Percentiles rank a stretch among this genome's conserved stretches.
These are phyloP conservation scores for Eragrostis nindensis DNA, from an alignment of 176 grass and related monocot genomes.

Conservation along the genomic window DNA sequence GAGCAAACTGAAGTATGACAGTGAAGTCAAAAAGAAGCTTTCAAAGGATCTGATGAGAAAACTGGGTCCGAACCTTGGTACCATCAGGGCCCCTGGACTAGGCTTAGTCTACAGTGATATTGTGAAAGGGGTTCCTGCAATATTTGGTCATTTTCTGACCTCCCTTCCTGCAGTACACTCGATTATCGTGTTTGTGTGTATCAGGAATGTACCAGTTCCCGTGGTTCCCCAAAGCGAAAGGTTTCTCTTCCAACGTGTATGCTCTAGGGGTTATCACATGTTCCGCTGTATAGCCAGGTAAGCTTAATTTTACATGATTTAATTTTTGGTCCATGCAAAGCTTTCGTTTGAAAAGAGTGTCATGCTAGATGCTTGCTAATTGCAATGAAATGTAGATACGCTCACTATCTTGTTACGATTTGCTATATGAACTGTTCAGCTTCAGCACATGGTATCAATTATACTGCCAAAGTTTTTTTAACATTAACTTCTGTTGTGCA, in stretches of 20 bases:
- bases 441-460: neutral
- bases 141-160: slow-evolving; percentile 94
- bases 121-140: slow-evolving; percentile 92
- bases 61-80: slow-evolving; percentile 89
- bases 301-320: neutral
- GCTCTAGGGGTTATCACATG: slow-evolving; percentile 85
- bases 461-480: neutral
- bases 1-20: slow-evolving; percentile 91
- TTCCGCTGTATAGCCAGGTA: slow-evolving; percentile 98
- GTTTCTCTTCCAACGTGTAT: slow-evolving; percentile 94
- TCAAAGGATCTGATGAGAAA: slow-evolving; percentile 87
- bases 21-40: slow-evolving; percentile 87
- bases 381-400: slow-evolving; percentile 14
- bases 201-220: slow-evolving; percentile 92
- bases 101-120: slow-evolving; percentile 85
- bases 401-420: slow-evolving; percentile 22
- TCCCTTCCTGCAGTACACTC: slow-evolving; percentile 95
- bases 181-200: slow-evolving; percentile 90
- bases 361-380: neutral
- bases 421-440: neutral
- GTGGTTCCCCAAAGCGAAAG: slow-evolving; percentile 88
- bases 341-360: neutral
- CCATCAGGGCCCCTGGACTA: slow-evolving; percentile 89
- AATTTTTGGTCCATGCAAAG: slow-evolving; percentile 30
- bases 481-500: slow-evolving; percentile 30